Conservation (phyloP, 1,284 basidiomycete species). For the Tilletiopsis washingtonensis region DNA sequence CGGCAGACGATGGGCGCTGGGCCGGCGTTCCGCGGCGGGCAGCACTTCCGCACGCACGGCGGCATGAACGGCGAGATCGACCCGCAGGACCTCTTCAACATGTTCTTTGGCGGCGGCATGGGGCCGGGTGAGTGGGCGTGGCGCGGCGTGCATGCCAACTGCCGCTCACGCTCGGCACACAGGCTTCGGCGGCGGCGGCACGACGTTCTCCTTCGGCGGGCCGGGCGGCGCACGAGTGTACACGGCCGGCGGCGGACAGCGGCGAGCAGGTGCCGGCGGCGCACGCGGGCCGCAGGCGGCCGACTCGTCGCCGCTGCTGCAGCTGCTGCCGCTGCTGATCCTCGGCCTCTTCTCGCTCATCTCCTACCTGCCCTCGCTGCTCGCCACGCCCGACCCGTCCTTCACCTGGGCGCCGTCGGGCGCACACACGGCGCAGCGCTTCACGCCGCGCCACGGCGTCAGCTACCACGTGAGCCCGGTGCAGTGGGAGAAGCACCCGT, state of each 20-base stretch:
- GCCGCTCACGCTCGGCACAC: background rate
- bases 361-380: conserved; percentile 65
- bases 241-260: conserved; percentile 16
- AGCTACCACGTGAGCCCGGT: conserved; percentile 76
- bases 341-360: conserved; percentile 58
- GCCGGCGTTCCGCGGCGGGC: conserved; percentile 8
- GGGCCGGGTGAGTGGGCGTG: conserved; percentile 46
- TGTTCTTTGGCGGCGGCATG: conserved; percentile 85
- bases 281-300: conserved; percentile 32
- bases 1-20: conserved; percentile 50
- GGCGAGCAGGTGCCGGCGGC: conserved; percentile 47
- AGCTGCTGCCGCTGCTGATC: conserved; percentile 68
- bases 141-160: background rate
- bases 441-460: conserved; percentile 62
- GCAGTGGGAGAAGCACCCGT: conserved; percentile 70
- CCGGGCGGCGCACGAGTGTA: conserved; percentile 7
- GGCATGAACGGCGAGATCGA: conserved; percentile 62
- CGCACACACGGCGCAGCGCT: conserved; percentile 34
- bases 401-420: conserved; percentile 61
- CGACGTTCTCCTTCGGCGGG: conserved; percentile 41
- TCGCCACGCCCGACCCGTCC: conserved; percentile 68
- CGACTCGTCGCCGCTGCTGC: conserved; percentile 64
- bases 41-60: conserved; percentile 42
- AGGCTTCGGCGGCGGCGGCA: conserved; percentile 16
- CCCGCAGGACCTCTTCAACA: conserved; percentile 94